Evolutionary conservation across 2,329 filamentous ascomycete genomes (phyloP), one percentile per base, ranked within the genome.

Genomic region (Microsporum canis): DNA sequence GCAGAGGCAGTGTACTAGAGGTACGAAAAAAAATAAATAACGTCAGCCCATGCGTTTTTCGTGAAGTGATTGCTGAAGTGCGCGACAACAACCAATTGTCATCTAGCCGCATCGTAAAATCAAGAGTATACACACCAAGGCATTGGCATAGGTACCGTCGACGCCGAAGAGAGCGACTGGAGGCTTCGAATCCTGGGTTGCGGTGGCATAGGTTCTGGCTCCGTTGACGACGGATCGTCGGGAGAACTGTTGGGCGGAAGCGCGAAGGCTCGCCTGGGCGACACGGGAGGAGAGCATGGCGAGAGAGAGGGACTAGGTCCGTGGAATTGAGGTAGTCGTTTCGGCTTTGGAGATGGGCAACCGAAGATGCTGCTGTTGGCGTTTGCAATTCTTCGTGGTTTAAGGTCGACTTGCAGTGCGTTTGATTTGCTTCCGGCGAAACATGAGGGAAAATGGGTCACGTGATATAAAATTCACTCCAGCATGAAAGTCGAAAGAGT

Each of bases 131-230:
- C 89, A 77, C 92, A 99, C 94, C 86, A 99, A 84, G 81, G 94
- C 94, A 80, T 88, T 91, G 76, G 94, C 94, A 81, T 99, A 99
- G 75, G 92, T 97, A 78, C 94, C 94, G 79, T 97, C 94, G 74
- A 99, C 81, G 71, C 94, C 94, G 79, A 90, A 99, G 73, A 99
- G 84, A 71, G 91, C 84, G 74, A 96, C 82, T 69, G 94, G 94
- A 71, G 92, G 86, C 82, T 89, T 91, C 76, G 85, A 78, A 64
- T 86, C 84, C 75, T 84, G 79, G 71, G 81, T 76, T 69, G 84
- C 75, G 71, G 83, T 80, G 71, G 90, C 90, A 78, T 90, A 96
- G 76, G 84, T 84, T 77, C 91, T 87, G 77, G 84, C 78, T 65
- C 72, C 71, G 67, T 74, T 74, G 65, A 75, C 59, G 65, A 69